phyloP scores from a whole-genome alignment of 768 basidiomycete genomes.

The Postia placenta region DNA sequence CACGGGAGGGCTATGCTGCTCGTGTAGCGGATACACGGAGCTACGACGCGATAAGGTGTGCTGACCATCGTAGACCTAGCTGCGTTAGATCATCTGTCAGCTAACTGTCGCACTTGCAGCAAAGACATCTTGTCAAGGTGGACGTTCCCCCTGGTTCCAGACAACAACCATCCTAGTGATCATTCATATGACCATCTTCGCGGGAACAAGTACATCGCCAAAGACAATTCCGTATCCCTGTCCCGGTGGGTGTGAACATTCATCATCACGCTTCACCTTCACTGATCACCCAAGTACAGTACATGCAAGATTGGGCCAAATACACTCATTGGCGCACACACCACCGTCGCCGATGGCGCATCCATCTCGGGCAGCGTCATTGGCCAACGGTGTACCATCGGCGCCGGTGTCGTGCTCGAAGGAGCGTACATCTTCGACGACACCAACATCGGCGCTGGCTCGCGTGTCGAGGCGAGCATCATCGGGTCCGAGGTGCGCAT shows the following conservation, averaged over 20 bases:
- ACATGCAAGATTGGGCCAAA: conserved; percentile 79
- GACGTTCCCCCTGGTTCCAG: conserved; percentile 95
- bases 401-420: conserved; percentile 58
- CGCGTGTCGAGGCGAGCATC: conserved; percentile 72
- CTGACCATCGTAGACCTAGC: not conserved
- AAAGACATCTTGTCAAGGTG: conserved; percentile 90
- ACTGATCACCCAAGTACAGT: too few species aligned
- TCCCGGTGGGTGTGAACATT: conserved; percentile 74
- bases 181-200: conserved; percentile 80
- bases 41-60: conserved; percentile 83
- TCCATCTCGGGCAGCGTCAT: conserved; percentile 70
- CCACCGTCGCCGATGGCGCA: conserved; percentile 60
- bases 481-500: conserved; percentile 74
- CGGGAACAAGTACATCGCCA: conserved; percentile 86
- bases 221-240: conserved; percentile 68
- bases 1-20: conserved; percentile 86
- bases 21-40: conserved; percentile 90
- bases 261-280: not conserved
- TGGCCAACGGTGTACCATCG: conserved; percentile 70
- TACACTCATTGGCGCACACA: conserved; percentile 79
- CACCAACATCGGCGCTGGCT: conserved; percentile 62
- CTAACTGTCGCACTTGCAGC: conserved; percentile 33
- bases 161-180: conserved; percentile 83
- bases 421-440: conserved; percentile 84
- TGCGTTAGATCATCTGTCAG: conserved; percentile 1